Conservation (phyloP, 2,329 filamentous ascomycete genomes). For the Thielaviopsis musarum region DNA sequence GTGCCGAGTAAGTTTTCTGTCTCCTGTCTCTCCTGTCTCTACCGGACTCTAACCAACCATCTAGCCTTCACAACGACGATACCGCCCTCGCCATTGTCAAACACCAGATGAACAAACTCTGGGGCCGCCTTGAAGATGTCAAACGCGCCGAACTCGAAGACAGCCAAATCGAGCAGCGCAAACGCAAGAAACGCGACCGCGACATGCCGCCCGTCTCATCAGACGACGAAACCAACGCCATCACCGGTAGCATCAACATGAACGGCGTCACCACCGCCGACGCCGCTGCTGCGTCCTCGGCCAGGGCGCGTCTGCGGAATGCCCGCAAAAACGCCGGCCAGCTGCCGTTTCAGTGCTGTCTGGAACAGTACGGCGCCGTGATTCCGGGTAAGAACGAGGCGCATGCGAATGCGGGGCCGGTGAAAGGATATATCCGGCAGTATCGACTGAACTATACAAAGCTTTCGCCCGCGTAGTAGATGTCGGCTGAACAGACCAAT, state of each 20-base stretch:
- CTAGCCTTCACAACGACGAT: constrained; percentile 36
- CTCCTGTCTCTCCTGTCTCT: background rate
- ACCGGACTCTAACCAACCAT: constrained; percentile 15
- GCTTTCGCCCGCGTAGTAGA: constrained; percentile 26
- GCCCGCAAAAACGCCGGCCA: background rate
- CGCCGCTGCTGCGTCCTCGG: no score
- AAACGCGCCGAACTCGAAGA: constrained; percentile 26
- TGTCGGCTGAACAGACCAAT: no score
- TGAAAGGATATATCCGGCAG: constrained; percentile 40
- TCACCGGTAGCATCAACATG: background rate
- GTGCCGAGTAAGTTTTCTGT: constrained; percentile 22
- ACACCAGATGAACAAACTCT: constrained; percentile 60
- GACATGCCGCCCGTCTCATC: constrained; percentile 24
- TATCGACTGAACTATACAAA: constrained; percentile 30
- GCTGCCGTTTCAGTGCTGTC: constrained; percentile 49
- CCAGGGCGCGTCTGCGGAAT: background rate
- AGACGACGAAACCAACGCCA: constrained; percentile 17
- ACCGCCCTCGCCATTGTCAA: constrained; percentile 35
- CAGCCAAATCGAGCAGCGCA: constrained; percentile 15
- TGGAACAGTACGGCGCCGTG: constrained; percentile 52
- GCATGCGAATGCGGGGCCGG: constrained; percentile 28
- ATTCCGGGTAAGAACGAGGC: constrained; percentile 23
- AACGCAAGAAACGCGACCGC: constrained; percentile 11
- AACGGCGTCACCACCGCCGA: background rate
- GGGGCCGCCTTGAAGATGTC: constrained; percentile 69